These are phyloP conservation scores for Pseudonitzschia delicatissima DNA, from an alignment of 108 stramenopile species.

Conservation along the genomic window DNA sequence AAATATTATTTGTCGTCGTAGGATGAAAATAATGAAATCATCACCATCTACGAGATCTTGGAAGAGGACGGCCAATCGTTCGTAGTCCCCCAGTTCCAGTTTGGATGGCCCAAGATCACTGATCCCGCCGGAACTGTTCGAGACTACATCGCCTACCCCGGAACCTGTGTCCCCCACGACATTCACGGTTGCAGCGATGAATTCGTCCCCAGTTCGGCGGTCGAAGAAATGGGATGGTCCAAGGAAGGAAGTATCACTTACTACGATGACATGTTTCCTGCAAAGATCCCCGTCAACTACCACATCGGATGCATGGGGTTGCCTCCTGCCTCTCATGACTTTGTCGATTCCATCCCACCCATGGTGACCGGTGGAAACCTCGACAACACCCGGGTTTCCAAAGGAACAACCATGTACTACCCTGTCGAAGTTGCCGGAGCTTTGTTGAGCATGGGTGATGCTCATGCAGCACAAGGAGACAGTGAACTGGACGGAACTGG, in stretches of 20 bases:
- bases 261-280: conserved; percentile 29
- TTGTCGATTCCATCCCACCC: conserved; percentile 41
- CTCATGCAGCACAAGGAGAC: conserved; percentile 74
- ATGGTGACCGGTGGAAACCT: conserved; percentile 65
- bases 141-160: conserved; percentile 45
- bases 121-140: conserved; percentile 34
- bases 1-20: not conserved
- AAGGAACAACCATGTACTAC: conserved; percentile 68
- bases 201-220: not conserved
- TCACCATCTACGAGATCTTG: conserved; percentile 39
- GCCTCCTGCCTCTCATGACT: conserved; percentile 41
- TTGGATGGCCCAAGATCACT: conserved; percentile 39
- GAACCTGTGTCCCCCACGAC: conserved; percentile 42
- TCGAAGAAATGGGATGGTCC: conserved; percentile 27
- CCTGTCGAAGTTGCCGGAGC: conserved; percentile 69
- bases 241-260: conserved; percentile 30
- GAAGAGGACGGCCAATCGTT: conserved; percentile 25
- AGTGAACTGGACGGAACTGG: conserved; percentile 55
- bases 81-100: conserved; percentile 39
- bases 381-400: conserved; percentile 63
- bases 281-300: conserved; percentile 41
- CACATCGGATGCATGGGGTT: conserved; percentile 46
- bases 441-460: conserved; percentile 65
- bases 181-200: conserved; percentile 15
- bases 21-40: conserved; percentile 32